phyloP scores from a whole-genome alignment of 805 yeast genomes.

The Starmerella cellae region DNA sequence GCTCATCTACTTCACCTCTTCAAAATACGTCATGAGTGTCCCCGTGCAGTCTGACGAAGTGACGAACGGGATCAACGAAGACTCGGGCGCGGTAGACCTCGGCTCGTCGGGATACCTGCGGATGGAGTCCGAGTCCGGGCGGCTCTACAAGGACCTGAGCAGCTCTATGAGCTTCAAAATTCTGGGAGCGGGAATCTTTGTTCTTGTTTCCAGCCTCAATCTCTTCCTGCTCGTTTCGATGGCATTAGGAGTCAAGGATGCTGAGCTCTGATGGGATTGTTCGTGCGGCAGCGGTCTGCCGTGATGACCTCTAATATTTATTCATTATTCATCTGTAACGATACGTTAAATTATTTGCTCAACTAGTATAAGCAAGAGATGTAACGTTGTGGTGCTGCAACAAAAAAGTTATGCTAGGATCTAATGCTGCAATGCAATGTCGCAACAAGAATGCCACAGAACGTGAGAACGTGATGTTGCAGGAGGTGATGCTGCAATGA shows the following conservation, averaged over 20 bases:
- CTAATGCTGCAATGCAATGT: no score
- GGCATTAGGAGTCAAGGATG: constrained; percentile 18
- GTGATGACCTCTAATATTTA: background rate
- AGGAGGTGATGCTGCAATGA: no score
- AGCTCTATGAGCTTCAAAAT: constrained; percentile 45
- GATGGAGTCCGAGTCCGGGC: constrained; percentile 22
- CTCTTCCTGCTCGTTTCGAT: constrained; percentile 42
- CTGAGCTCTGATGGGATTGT: constrained; percentile 5
- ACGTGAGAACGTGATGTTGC: no score
- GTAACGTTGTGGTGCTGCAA: no score
- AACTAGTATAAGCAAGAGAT: no score
- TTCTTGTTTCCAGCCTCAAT: constrained; percentile 55
- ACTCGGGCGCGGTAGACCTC: background rate
- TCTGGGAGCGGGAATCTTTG: constrained; percentile 52
- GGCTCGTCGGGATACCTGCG: constrained; percentile 9
- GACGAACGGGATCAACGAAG: background rate
- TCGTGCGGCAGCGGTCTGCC: no score
- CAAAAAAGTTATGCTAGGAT: no score
- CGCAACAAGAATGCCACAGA: no score
- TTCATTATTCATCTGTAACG: no score
- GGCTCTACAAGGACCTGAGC: constrained; percentile 47
- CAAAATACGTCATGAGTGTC: constrained; percentile 47
- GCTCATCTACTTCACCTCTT: constrained; percentile 65
- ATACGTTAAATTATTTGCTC: no score
- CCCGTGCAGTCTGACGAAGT: constrained; percentile 15